Evolutionary conservation across 441 rosid genomes (phyloP).

Genomic region (Eruca vesicaria): DNA sequence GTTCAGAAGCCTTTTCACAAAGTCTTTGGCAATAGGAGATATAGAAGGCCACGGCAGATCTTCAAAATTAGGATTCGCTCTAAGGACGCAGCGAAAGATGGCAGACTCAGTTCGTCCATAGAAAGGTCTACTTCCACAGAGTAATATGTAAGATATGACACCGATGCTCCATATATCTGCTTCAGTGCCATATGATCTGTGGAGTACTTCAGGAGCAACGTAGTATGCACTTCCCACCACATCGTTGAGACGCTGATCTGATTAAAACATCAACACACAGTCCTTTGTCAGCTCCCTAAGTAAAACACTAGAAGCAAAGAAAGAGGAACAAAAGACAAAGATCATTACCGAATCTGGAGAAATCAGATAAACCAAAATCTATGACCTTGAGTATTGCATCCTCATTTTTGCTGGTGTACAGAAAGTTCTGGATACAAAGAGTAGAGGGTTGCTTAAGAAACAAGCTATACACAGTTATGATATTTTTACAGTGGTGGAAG

Average conservation of each 20-base stretch:
- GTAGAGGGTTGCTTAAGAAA: neutral
- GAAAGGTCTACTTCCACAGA: slow-evolving; percentile 78
- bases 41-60: slow-evolving; percentile 68
- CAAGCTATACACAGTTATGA: neutral
- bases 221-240: slow-evolving; percentile 80
- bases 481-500: neutral
- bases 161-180: slow-evolving; percentile 80
- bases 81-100: slow-evolving; percentile 65
- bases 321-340: slow-evolving; percentile 7
- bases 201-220: slow-evolving; percentile 72
- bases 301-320: neutral
- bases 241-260: slow-evolving; percentile 71
- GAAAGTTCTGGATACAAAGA: slow-evolving; percentile 51
- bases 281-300: neutral
- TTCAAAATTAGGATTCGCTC: slow-evolving; percentile 62
- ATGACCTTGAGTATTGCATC: slow-evolving; percentile 63
- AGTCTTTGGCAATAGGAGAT: slow-evolving; percentile 60
- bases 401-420: slow-evolving; percentile 55
- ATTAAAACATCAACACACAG: slow-evolving; percentile 17
- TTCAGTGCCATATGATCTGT: slow-evolving; percentile 63
- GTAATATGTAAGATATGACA: slow-evolving; percentile 61
- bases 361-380: slow-evolving; percentile 74
- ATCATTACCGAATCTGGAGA: slow-evolving; percentile 50
- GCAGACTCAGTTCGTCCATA: slow-evolving; percentile 75
- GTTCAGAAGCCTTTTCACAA: slow-evolving; percentile 59